Base-by-base conservation (phyloP, 345 rosid species). In the Garcia nutans region DNA sequence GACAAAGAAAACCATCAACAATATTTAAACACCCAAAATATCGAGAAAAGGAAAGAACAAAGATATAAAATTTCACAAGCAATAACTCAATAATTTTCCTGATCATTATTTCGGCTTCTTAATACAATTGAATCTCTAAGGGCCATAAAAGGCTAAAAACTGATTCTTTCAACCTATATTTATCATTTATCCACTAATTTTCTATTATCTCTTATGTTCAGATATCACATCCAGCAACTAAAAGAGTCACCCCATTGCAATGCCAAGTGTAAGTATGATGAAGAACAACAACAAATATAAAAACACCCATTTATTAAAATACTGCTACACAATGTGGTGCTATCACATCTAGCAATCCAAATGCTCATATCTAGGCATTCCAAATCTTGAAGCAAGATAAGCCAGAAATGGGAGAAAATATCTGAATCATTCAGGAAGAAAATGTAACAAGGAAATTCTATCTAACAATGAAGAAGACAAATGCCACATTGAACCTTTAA, bases 321-420 rank as follows among this genome's bases (percentile, higher is more conserved):
- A 37, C 24, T 16, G 42, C 24, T 13, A 24, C 61, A 28, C 7
- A 11, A 9, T 24, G 10, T 26, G 2, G 57, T 24, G 66, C 37
- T 72, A 23, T 28, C 59, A 22, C 42, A 52, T 69, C 26, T 16
- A 60, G 57, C 24, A 50, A 31, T 47, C 56, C 13, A 22, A 47
- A 2, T 62, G 42, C 20, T 61, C n/a, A 23, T 13, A 5, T 68
- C 56, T 12, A 44, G 31, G 31, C 56, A 45, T 67, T 45, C 15
- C 57, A 68, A 47, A 50, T 17, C 50, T 45, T 61, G 24, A 73
- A 73, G 37, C 44, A 45, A 73, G 68, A 72, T 33, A 57, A 10
- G 41, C 12, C 17, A 47, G 41, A 61, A 24, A 73, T n/a, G 12
- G 55, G 5, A 42, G 37, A 19, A 47, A 31, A 10, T 49, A 49